Evolutionary conservation across 2,329 filamentous ascomycete genomes (phyloP), one percentile per base, ranked within the genome.

Genomic region (Pseudogymnoascus sp.): DNA sequence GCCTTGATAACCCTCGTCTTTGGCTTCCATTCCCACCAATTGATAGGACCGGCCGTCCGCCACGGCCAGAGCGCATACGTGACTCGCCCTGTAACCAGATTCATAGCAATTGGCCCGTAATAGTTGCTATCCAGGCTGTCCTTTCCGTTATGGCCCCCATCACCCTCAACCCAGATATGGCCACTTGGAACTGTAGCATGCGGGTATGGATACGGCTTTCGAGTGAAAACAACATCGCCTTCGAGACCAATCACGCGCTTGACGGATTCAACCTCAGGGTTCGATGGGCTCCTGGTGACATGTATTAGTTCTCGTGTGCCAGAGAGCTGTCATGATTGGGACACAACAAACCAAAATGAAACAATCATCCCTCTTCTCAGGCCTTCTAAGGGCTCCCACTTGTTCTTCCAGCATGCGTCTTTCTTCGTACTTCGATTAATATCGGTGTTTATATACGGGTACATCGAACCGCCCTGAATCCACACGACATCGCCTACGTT

Each of bases 161-260:
- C 94, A 1, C 94, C 94, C 72, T 97, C 93, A 1, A 99, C 85
- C 94, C 94, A 99, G 28, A 97, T 81, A 76, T 97, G 92, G 15
- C 91, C 91, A 64, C 81, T 81, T 4, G 92, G 93, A 20, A 99
- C 83, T 64, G 81, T 80, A 50, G 89, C 77, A 7, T 74, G 78
- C 1, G 76, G 67, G 14, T 79, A 72, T 7, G 83, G 80, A 70
- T 85, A 88, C 15, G 85, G 85, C 60, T 77, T 73, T 62, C 82
- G 80, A 39, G 89, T 88, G 61, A 77, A 79, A 30, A 97, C 84
- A 1, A 83, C 77, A 71, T 97, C 93, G 8, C 92, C 91, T 59
- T 88, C 86, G 3, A 97, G 70, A 0, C 83, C 94, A 25, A 97
- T 80, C 9, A 99, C 82, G 39, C 94, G 81, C 77, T 99, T 99